These are phyloP conservation scores for Urostyla sp. DNA, from an alignment of 73 alveolate genomes.

Conservation along the genomic window DNA sequence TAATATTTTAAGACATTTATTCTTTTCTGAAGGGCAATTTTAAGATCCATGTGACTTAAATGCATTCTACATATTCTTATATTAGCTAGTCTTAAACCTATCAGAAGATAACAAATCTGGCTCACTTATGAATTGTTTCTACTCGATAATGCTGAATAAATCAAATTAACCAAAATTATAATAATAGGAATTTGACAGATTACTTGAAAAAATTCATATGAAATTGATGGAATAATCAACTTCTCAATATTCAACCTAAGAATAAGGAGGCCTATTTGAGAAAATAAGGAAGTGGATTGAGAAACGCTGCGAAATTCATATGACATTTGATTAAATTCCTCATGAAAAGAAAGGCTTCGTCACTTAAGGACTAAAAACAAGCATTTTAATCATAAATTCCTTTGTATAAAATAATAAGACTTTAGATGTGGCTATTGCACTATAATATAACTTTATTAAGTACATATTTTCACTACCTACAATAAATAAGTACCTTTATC, in stretches of 20 bases:
- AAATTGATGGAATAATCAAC: not conserved
- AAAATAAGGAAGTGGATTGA: slow-evolving; percentile 20
- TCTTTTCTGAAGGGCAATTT: not conserved
- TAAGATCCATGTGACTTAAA: not conserved
- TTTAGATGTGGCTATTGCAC: not conserved
- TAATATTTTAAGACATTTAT: not conserved
- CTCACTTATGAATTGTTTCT: slow-evolving; percentile 1
- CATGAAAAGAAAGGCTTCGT: slow-evolving; percentile 20
- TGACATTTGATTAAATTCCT: slow-evolving; percentile 43
- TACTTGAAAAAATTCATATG: not conserved
- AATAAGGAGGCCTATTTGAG: not conserved
- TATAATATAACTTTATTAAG: slow-evolving; percentile 28
- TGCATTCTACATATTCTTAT: not conserved
- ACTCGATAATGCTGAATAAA: not conserved
- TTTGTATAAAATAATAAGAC: not conserved
- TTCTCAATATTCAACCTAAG: not conserved
- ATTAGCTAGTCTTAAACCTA: not conserved
- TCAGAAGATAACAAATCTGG: slow-evolving; percentile 37
- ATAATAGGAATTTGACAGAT: not conserved
- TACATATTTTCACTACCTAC: slow-evolving; percentile 44
- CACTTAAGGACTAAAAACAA: not conserved
- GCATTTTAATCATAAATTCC: not conserved
- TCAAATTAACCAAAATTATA: not conserved
- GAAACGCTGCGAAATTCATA: slow-evolving; percentile 29
- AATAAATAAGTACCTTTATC: slow-evolving; percentile 4